Percentiles rank a stretch among this genome's conserved stretches.
These are phyloP conservation scores for Anthracocystis setariae DNA, from an alignment of 1,284 basidiomycete species.

Conservation along the genomic window DNA sequence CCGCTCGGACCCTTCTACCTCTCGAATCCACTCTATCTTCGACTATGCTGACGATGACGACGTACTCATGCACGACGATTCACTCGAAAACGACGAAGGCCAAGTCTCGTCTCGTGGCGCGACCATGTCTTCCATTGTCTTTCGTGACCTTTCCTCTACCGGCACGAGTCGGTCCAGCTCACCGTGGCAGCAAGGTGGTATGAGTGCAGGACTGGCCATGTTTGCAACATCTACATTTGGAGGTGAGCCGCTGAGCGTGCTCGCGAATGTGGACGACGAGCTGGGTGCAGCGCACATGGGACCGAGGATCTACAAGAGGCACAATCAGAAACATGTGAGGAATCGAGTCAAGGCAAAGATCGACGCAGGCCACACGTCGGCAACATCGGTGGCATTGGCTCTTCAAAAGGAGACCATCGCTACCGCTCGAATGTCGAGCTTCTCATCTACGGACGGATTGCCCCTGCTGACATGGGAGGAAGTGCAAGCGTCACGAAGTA, in stretches of 20 bases:
- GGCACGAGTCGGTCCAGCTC: slow-evolving; percentile 23
- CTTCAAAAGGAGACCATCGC: neutral
- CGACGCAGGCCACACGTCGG: slow-evolving; percentile 10
- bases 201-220: slow-evolving; percentile 39
- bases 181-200: slow-evolving; percentile 27
- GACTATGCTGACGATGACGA: slow-evolving; percentile 25
- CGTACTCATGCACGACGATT: slow-evolving; percentile 7
- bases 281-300: slow-evolving; percentile 48
- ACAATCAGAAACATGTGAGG: slow-evolving; percentile 41
- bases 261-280: slow-evolving; percentile 42
- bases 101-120: slow-evolving; percentile 39
- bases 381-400: neutral
- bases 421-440: neutral
- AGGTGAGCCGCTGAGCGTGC: slow-evolving; percentile 36
- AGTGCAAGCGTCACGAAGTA: neutral
- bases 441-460: neutral
- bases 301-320: slow-evolving; percentile 42
- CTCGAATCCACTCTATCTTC: slow-evolving; percentile 26
- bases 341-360: slow-evolving; percentile 29
- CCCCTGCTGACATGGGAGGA: slow-evolving; percentile 1
- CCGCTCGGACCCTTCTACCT: slow-evolving; percentile 27
- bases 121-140: slow-evolving; percentile 49
- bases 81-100: slow-evolving; percentile 20
- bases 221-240: slow-evolving; percentile 36
- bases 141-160: slow-evolving; percentile 36